Evolutionary conservation across 768 basidiomycete genomes (phyloP).

Genomic region (Infundibulicybe gibba): DNA sequence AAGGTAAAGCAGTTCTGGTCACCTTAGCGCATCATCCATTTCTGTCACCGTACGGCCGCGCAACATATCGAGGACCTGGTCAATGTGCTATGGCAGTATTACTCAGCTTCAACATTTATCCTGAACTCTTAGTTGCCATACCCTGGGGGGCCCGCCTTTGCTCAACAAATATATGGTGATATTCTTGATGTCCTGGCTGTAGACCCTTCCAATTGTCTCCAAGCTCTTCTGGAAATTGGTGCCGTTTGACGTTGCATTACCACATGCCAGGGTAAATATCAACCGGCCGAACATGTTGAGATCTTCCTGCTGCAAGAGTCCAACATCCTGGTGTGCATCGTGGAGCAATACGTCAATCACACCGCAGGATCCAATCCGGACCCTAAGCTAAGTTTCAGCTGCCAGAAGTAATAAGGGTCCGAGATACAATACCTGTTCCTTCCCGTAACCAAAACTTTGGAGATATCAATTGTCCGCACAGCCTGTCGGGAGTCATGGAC

Average conservation of each 20-base stretch:
- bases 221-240: slow-evolving; percentile 70
- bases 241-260: slow-evolving; percentile 55
- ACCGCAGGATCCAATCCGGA: slow-evolving; percentile 86
- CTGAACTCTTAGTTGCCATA: slow-evolving; percentile 14
- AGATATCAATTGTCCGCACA: slow-evolving; percentile 77
- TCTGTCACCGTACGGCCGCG: slow-evolving; percentile 70
- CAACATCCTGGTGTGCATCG: slow-evolving; percentile 61
- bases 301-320: slow-evolving; percentile 81
- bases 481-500: slow-evolving; percentile 82
- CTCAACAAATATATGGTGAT: slow-evolving; percentile 73
- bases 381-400: slow-evolving; percentile 30
- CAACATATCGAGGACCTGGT: slow-evolving; percentile 79
- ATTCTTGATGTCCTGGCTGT: slow-evolving; percentile 81
- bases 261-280: slow-evolving; percentile 75
- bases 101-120: not conserved
- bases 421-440: slow-evolving; percentile 66
- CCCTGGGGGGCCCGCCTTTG: slow-evolving; percentile 68
- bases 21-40: slow-evolving; percentile 63
- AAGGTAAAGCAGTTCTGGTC: not conserved
- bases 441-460: slow-evolving; percentile 85
- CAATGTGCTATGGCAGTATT: slow-evolving; percentile 53
- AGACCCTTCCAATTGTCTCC: slow-evolving; percentile 68
- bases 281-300: slow-evolving; percentile 82
- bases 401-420: not conserved
- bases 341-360: slow-evolving; percentile 82